phyloP scores from a whole-genome alignment of 176 grass and related monocot genomes.

The Chloris gayana region DNA sequence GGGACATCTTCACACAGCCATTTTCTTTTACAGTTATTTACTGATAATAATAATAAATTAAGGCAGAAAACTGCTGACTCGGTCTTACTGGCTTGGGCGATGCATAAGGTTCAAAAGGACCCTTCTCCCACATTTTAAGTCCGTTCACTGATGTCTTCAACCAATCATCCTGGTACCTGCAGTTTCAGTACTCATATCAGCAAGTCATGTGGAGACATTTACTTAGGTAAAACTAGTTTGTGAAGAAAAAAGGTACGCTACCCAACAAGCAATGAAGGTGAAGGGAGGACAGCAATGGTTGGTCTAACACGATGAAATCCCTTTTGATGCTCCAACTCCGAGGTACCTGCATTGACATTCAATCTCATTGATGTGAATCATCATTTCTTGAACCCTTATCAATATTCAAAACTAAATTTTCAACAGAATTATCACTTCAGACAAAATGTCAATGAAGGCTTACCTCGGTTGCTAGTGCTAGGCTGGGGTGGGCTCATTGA shows the following conservation, averaged over 20 bases:
- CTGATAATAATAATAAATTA: not conserved
- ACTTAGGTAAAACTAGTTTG: constrained; percentile 33
- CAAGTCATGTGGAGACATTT: constrained; percentile 35
- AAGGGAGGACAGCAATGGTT: constrained; percentile 68
- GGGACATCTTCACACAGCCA: not conserved
- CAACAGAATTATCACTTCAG: constrained; percentile 35
- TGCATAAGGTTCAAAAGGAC: constrained; percentile 96
- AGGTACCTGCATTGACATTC: constrained; percentile 57
- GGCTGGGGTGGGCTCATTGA: constrained; percentile 74
- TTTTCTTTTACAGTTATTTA: not conserved
- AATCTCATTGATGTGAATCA: constrained; percentile 59
- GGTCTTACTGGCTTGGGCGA: constrained; percentile 82
- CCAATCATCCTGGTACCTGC: constrained; percentile 99
- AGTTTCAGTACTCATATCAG: constrained; percentile 45
- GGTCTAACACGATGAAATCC: constrained; percentile 72
- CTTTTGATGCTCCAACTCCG: constrained; percentile 75
- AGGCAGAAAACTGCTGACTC: constrained; percentile 4
- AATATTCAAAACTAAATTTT: constrained; percentile 35
- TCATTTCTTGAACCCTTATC: constrained; percentile 54
- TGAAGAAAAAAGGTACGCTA: constrained; percentile 48
- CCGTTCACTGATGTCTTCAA: constrained; percentile 76
- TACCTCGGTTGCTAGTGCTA: constrained; percentile 66
- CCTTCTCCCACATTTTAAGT: constrained; percentile 91
- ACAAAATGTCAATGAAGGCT: constrained; percentile 14
- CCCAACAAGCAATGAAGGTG: constrained; percentile 92